phyloP scores from a whole-genome alignment of 164 flowering plant genomes.

The Brasenia schreberi region DNA sequence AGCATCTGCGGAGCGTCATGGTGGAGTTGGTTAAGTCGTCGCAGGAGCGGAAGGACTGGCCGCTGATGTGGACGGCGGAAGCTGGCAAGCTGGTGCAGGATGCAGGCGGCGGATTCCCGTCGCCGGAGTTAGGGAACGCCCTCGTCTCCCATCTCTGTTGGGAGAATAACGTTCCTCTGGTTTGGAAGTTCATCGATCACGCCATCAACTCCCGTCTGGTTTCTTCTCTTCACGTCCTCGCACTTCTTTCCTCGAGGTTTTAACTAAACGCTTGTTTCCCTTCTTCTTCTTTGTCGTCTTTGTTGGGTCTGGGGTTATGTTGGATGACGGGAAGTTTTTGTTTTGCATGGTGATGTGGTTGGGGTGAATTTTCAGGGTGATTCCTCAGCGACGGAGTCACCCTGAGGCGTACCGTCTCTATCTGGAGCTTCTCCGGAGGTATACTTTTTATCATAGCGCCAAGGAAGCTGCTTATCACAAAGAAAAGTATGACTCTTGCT shows the following conservation, averaged over 20 bases:
- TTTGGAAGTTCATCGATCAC: slow-evolving; percentile 49
- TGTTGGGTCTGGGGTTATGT: too few species aligned
- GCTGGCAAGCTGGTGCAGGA: slow-evolving; percentile 17
- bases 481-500: slow-evolving; percentile 21
- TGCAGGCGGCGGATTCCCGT: slow-evolving; percentile 21
- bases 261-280: background rate
- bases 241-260: slow-evolving; percentile 48
- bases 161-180: slow-evolving; percentile 24
- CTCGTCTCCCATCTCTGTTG: slow-evolving; percentile 39
- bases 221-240: slow-evolving; percentile 45
- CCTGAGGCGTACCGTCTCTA: slow-evolving; percentile 59
- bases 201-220: slow-evolving; percentile 34
- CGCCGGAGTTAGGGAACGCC: slow-evolving; percentile 32
- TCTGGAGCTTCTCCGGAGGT: slow-evolving; percentile 40
- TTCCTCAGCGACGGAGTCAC: slow-evolving; percentile 34
- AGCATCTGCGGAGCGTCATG: slow-evolving; percentile 10
- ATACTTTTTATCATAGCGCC: slow-evolving; percentile 19
- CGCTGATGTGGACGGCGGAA: slow-evolving; percentile 36
- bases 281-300: background rate
- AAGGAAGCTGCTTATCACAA: slow-evolving; percentile 10
- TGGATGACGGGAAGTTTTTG: background rate
- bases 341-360: background rate
- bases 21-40: slow-evolving; percentile 28
- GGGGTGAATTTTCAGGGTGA: slow-evolving; percentile 18
- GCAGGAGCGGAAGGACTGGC: slow-evolving; percentile 23